Evolutionary conservation across 2,329 filamentous ascomycete species (phyloP).

Genomic region (Paracorniculantispora psalliotae): DNA sequence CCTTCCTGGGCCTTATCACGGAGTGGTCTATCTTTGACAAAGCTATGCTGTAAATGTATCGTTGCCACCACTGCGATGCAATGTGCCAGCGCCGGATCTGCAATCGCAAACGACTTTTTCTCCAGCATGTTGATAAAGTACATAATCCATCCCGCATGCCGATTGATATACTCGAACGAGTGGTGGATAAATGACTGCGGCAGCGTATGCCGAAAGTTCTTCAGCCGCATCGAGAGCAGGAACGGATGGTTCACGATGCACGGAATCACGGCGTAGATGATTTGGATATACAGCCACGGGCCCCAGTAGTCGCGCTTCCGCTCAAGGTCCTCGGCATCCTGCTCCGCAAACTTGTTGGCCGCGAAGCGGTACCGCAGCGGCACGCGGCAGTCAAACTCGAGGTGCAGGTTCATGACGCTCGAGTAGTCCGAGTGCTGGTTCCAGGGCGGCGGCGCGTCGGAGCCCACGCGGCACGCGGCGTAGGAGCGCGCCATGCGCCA

Average conservation of each 20-base stretch:
- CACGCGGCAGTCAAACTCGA: constrained; percentile 48
- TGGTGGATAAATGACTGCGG: constrained; percentile 51
- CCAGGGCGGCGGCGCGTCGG: constrained; percentile 36
- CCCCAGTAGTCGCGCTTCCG: constrained; percentile 46
- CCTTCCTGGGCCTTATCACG: constrained; percentile 21
- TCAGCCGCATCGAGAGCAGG: constrained; percentile 46
- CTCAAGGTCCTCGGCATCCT: constrained; percentile 36
- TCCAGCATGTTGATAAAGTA: constrained; percentile 44
- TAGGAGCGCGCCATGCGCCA: constrained; percentile 45
- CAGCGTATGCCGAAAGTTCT: constrained; percentile 47
- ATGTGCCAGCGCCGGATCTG: constrained; percentile 32
- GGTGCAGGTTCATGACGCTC: constrained; percentile 43
- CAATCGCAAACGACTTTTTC: constrained; percentile 38
- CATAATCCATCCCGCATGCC: constrained; percentile 48
- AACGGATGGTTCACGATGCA: constrained; percentile 51
- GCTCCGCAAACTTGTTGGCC: constrained; percentile 40
- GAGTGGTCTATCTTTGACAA: constrained; percentile 28
- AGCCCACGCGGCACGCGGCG: constrained; percentile 39
- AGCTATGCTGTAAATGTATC: constrained; percentile 50
- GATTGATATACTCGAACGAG: constrained; percentile 45
- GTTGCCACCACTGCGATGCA: constrained; percentile 49
- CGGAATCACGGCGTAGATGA: constrained; percentile 48
- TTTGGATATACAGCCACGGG: constrained; percentile 47
- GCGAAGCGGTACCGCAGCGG: constrained; percentile 47
- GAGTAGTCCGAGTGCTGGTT: constrained; percentile 48